Conservation (phyloP, 257 asterid species). For the Solanum pimpinellifolium region DNA sequence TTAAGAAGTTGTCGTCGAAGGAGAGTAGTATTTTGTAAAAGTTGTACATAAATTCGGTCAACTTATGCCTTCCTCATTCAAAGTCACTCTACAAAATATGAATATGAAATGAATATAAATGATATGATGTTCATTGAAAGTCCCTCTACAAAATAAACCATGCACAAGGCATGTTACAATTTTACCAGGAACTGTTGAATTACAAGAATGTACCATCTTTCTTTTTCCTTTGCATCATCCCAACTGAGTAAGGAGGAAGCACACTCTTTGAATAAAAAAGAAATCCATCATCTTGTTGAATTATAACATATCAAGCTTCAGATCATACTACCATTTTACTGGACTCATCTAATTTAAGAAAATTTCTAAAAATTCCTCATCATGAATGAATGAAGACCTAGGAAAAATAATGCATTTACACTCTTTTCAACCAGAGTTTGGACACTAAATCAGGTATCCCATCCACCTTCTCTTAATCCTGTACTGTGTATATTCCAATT, state of each 20-base stretch:
- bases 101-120: no score
- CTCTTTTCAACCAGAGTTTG: background rate
- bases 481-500: background rate
- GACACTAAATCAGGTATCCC: background rate
- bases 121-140: background rate
- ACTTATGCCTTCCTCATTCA: no score
- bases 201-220: background rate
- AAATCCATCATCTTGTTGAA: background rate
- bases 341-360: background rate
- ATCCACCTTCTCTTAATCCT: background rate
- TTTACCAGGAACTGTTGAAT: background rate
- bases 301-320: background rate
- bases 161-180: background rate
- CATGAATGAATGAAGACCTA: background rate
- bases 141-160: background rate
- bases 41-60: no score
- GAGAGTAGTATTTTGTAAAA: no score
- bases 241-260: background rate
- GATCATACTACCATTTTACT: background rate
- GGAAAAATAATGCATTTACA: background rate
- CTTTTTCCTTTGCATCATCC: background rate
- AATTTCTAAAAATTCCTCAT: background rate
- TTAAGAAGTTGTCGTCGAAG: no score
- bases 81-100: no score
- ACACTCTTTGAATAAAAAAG: background rate